These are phyloP conservation scores for Boletellus emodensis DNA, from an alignment of 768 basidiomycete genomes.

Conservation along the genomic window DNA sequence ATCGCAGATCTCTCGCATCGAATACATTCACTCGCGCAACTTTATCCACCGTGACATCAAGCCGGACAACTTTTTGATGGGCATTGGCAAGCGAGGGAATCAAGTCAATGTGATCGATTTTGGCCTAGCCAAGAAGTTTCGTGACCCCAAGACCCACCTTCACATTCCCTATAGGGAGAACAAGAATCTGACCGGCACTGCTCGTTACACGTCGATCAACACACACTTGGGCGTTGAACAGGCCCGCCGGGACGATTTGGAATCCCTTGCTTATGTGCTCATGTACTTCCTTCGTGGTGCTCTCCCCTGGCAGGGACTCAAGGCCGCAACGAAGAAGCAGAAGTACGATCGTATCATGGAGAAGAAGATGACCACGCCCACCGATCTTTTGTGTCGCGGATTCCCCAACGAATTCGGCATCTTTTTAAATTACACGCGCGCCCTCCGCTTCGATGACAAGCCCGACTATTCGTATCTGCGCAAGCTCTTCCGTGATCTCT, in stretches of 20 bases:
- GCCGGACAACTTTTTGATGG: constrained; percentile 99
- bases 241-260: constrained; percentile 95
- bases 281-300: constrained; percentile 99
- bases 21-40: constrained; percentile 99
- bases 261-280: constrained; percentile 96
- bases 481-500: constrained; percentile 98
- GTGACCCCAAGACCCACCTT: constrained; percentile 98
- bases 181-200: constrained; percentile 99
- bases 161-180: constrained; percentile 99
- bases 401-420: constrained; percentile 99
- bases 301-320: constrained; percentile 98
- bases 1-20: constrained; percentile 90
- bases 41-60: constrained; percentile 98
- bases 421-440: constrained; percentile 98
- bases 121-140: constrained; percentile 98
- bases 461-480: constrained; percentile 99
- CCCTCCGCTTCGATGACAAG: constrained; percentile 99
- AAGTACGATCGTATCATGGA: constrained; percentile 99
- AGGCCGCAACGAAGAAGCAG: constrained; percentile 99
- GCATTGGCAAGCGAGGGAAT: constrained; percentile 98
- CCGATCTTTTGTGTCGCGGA: constrained; percentile 95
- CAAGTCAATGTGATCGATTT: constrained; percentile 99
- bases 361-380: constrained; percentile 99
- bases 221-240: constrained; percentile 98
- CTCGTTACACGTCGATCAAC: constrained; percentile 99